phyloP scores from a whole-genome alignment of 2,329 filamentous ascomycete species.

The Cercospora sp. region DNA sequence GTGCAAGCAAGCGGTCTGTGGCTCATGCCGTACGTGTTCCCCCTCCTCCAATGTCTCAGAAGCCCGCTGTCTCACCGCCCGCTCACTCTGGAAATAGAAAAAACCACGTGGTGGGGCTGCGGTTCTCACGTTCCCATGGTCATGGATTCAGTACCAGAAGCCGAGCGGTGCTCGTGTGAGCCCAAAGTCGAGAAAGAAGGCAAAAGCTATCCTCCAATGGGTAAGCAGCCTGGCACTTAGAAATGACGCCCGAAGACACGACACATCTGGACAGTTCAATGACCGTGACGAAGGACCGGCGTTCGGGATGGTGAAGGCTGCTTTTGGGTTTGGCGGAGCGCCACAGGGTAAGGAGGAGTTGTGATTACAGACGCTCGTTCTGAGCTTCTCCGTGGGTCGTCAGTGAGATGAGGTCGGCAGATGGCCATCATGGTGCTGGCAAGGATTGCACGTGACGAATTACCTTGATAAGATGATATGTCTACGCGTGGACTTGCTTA shows the following conservation, averaged over 20 bases:
- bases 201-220: slow-evolving; percentile 66
- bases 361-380: slow-evolving; percentile 13
- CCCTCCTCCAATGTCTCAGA: not conserved
- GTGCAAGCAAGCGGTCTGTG: slow-evolving; percentile 66
- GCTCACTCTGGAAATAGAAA: slow-evolving; percentile 30
- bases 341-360: slow-evolving; percentile 30
- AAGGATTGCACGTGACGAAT: not conserved
- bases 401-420: not conserved
- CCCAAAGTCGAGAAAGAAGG: slow-evolving; percentile 64
- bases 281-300: slow-evolving; percentile 30
- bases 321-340: slow-evolving; percentile 32
- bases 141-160: slow-evolving; percentile 59
- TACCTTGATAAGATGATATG: not conserved
- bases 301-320: slow-evolving; percentile 36
- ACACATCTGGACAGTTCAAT: slow-evolving; percentile 8
- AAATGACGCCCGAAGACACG: not conserved
- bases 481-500: not conserved
- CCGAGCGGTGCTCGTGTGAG: slow-evolving; percentile 65
- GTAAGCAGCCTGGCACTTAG: slow-evolving; percentile 28
- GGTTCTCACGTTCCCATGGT: slow-evolving; percentile 42
- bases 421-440: not conserved
- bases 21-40: slow-evolving; percentile 49
- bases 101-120: slow-evolving; percentile 41
- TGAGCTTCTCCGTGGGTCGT: not conserved
- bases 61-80: too few species aligned